These are phyloP conservation scores for Hypoxylon sp. DNA, from an alignment of 2,329 filamentous ascomycete genomes.

Conservation along the genomic window DNA sequence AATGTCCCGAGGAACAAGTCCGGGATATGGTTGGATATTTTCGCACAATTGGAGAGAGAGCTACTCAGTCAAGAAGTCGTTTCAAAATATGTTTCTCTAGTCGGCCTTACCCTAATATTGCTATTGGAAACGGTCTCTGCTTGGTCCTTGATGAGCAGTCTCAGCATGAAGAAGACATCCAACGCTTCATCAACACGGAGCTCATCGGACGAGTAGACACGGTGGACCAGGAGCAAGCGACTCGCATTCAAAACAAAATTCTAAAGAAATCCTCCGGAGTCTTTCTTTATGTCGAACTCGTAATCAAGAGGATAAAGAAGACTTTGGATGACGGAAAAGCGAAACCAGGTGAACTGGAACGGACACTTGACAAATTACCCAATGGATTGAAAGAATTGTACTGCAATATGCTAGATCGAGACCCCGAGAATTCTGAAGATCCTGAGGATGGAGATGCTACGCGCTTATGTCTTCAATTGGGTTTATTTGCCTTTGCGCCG, in stretches of 20 bases:
- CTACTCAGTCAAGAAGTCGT: too few species aligned
- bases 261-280: neutral
- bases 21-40: neutral
- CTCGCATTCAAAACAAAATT: neutral
- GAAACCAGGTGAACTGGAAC: neutral
- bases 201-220: neutral
- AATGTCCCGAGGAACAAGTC: neutral
- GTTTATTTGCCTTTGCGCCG: neutral
- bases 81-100: slow-evolving; percentile 1
- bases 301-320: neutral
- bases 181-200: neutral
- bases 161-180: neutral
- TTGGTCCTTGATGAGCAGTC: neutral
- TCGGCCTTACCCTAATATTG: neutral
- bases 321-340: neutral
- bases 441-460: neutral
- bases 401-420: neutral
- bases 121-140: neutral
- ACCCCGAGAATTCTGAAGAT: neutral
- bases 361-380: neutral
- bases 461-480: neutral
- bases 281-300: neutral
- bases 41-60: neutral
- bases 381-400: neutral
- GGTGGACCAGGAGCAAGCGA: neutral